Conservation (phyloP, 768 basidiomycete genomes). For the Candolleomyces aberdarensis region DNA sequence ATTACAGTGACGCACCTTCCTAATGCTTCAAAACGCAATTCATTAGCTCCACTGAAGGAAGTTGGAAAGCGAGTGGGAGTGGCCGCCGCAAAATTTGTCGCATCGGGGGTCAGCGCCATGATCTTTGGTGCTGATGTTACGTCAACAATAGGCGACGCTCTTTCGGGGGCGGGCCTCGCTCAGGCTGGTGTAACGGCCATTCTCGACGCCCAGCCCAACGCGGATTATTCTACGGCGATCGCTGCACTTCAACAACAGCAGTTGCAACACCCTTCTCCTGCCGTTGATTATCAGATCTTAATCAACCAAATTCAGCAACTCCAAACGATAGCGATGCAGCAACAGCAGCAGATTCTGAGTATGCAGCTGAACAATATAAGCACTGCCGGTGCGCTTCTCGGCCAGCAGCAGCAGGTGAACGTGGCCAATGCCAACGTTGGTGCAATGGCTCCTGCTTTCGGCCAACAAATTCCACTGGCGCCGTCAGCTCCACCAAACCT, state of each 20-base stretch:
- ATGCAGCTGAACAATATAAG: not conserved
- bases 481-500: too few relatives aligned
- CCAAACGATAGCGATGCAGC: not conserved
- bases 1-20: not conserved
- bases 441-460: too few relatives aligned
- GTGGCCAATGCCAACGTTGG: too few relatives aligned
- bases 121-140: not conserved
- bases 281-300: not conserved
- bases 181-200: not conserved
- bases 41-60: not conserved
- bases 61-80: not conserved
- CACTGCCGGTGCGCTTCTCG: too few relatives aligned
- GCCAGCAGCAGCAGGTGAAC: too few relatives aligned
- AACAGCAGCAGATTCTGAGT: not conserved
- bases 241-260: constrained; percentile 1
- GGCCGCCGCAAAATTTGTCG: not conserved
- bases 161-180: not conserved
- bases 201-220: not conserved
- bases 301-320: not conserved
- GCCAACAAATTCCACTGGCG: too few relatives aligned
- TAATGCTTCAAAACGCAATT: not conserved
- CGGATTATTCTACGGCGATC: not conserved
- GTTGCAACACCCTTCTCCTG: not conserved
- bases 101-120: not conserved
- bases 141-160: not conserved